Base-by-base conservation (phyloP, 2,329 filamentous ascomycete genomes). In the Apiospora koreana region DNA sequence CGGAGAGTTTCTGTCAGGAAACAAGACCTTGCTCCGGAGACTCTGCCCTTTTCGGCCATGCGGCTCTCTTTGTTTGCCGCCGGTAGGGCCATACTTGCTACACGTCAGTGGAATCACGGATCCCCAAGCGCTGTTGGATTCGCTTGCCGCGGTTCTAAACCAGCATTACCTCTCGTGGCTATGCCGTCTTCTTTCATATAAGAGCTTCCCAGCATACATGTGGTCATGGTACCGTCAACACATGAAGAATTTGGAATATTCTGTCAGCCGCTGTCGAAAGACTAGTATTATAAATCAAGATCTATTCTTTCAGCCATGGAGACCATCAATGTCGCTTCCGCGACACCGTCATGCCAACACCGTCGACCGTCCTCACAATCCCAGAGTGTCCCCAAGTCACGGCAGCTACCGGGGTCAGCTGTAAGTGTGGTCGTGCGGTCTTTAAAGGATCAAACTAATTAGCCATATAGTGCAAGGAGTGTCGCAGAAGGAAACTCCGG, bases 401-500 rank as follows among this genome's bases (percentile, higher is more conserved):
- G 48, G 1, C 48, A 54, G 8, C 48, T 21, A 9, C 48, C 48
- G 2, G 48, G 48, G 25, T 54, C 28, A 14, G 48, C 48, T 5
- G 48, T 54, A 31, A 54, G 48, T 54, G 12, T 7, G 1, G 8
- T 23, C n/a, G 21, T 10, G 21, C 5, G 12, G 28, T 18, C 23
- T 10, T 5, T 10, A 6, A 8, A 50, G 5, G 23, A 6, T 16
- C 4, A 8, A 10, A 54, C 25, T 18, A 1, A 31, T 8, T 31
- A 25, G 0, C 7, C 0, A 16, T 6, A 23, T 42, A 64, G 68
- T 77, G 76, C 43, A 74, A 77, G 25, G 73, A 75, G 66, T 77
- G 76, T 68, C 73, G 75, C 23, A 75, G 75, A 41, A 71, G 74
- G 28, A 76, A 76, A 62, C 21, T 77, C 3, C 73, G 75, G 66